Base-by-base conservation (phyloP, 148 eudicot species). In the Cornus kousa region DNA sequence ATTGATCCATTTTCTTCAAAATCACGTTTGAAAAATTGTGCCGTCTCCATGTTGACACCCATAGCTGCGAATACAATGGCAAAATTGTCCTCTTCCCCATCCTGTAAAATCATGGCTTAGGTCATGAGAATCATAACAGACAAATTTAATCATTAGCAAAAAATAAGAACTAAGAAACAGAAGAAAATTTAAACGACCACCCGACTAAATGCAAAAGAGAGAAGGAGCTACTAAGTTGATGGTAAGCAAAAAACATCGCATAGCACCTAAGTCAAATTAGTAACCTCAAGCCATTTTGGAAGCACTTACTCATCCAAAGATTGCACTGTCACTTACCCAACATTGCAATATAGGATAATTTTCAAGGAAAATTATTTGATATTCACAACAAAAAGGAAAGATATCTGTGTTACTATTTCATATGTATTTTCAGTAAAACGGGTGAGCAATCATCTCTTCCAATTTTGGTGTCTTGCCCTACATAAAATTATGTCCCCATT, bases 11-110 rank as follows among this genome's bases (percentile, higher is more conserved):
- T 96, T 86, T 96, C 99, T 87, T 96, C 99, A 80, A 96, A 96
- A 87, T 96, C 99, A 86, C 99, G 97, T 87, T 96, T 96, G 75
- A 96, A 96, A 81, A 96, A 96, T 86, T 96, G 99, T 55, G 99
- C 98, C 20, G 98, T 96, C 88, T 93, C 99, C 99, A 96, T 96
- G 86, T 96, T 96, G 77, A 96, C 99, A 81, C 99, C 99, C 99
- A 96, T 96, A 68, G 99, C 99, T 35, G 99, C 99, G 87, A 96
- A 96, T 23, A 96, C 98, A 87, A 96, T 96, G 78, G 99, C 99
- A 91, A 96, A 96, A 82, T 93, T 93, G 89, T 96, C 99, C 82
- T 96, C 99, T 87, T 83, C 97, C 40, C 79, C 91, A 75, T 81
- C 91, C 94, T 94, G 83, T 53, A 78, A 13, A 74, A 60, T 50